phyloP scores from a whole-genome alignment of 257 asterid genomes.

The Nemophila menziesii region DNA sequence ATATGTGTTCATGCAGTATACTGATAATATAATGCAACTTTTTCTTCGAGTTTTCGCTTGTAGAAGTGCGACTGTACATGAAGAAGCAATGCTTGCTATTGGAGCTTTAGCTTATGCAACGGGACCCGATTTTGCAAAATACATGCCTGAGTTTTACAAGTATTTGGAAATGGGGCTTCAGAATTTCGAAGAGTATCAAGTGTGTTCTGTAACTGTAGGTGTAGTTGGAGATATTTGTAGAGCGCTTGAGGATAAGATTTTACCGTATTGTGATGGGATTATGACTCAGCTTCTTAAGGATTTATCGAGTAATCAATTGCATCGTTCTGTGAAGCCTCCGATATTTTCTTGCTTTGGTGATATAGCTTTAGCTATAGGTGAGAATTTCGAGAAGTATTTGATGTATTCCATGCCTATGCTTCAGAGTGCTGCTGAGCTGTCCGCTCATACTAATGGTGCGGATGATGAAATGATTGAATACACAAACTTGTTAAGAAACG shows the following conservation, averaged over 20 bases:
- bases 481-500: slow-evolving; percentile 17
- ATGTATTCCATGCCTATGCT: slow-evolving; percentile 24
- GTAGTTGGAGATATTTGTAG: slow-evolving; percentile 25
- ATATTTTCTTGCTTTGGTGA: slow-evolving; percentile 26
- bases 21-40: slow-evolving; percentile 18
- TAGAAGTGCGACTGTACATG: slow-evolving; percentile 22
- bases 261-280: slow-evolving; percentile 23
- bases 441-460: slow-evolving; percentile 15
- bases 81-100: slow-evolving; percentile 25
- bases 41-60: slow-evolving; percentile 21
- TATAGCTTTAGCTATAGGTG: slow-evolving; percentile 22
- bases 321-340: slow-evolving; percentile 25
- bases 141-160: slow-evolving; percentile 20
- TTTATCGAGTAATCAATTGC: slow-evolving; percentile 18
- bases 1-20: slow-evolving; percentile 15
- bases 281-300: slow-evolving; percentile 22
- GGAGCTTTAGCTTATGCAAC: slow-evolving; percentile 21
- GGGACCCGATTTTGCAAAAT: slow-evolving; percentile 17
- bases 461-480: slow-evolving; percentile 23
- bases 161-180: slow-evolving; percentile 26
- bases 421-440: slow-evolving; percentile 22
- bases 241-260: slow-evolving; percentile 19
- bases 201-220: slow-evolving; percentile 23
- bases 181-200: slow-evolving; percentile 25
- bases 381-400: slow-evolving; percentile 19